Evolutionary conservation across 768 basidiomycete species (phyloP).

Genomic region (Pholiota microspora): DNA sequence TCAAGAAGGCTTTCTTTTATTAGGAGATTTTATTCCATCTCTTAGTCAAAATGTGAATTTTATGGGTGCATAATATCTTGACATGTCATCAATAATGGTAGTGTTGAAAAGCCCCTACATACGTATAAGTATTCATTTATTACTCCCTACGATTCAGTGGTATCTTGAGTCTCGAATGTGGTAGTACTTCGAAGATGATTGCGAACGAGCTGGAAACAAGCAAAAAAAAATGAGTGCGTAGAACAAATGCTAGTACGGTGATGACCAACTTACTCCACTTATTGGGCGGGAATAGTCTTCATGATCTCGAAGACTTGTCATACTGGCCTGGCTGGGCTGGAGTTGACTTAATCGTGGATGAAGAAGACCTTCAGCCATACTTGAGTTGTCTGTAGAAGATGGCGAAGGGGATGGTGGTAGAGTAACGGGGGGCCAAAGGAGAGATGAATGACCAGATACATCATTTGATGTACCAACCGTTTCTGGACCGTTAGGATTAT

Average conservation of each 20-base stretch:
- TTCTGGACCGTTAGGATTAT: conserved; percentile 1
- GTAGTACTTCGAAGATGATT: conserved; percentile 29
- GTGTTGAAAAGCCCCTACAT: too few relatives aligned
- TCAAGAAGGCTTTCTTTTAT: too few relatives aligned
- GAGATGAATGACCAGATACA: neutral
- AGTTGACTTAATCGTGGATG: conserved; percentile 24
- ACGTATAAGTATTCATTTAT: too few relatives aligned
- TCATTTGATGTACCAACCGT: neutral
- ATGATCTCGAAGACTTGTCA: conserved; percentile 35
- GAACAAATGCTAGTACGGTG: too few relatives aligned
- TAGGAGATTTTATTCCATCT: too few relatives aligned
- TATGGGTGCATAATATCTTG: too few relatives aligned
- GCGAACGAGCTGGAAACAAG: conserved; percentile 19
- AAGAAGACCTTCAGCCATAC: conserved; percentile 28
- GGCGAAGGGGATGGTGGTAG: conserved; percentile 28
- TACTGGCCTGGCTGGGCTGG: conserved; percentile 25
- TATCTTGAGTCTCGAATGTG: conserved; percentile 25
- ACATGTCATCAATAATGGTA: neutral
- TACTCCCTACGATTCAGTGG: conserved; percentile 7
- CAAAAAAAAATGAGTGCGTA: neutral
- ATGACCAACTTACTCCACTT: conserved; percentile 23
- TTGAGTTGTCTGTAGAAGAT: conserved; percentile 23
- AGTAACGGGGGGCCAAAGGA: conserved; percentile 24
- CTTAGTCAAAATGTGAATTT: too few relatives aligned
- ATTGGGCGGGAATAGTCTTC: conserved; percentile 40